Conservation (phyloP, 2,329 filamentous ascomycete genomes). For the Aspergillus tamarii region DNA sequence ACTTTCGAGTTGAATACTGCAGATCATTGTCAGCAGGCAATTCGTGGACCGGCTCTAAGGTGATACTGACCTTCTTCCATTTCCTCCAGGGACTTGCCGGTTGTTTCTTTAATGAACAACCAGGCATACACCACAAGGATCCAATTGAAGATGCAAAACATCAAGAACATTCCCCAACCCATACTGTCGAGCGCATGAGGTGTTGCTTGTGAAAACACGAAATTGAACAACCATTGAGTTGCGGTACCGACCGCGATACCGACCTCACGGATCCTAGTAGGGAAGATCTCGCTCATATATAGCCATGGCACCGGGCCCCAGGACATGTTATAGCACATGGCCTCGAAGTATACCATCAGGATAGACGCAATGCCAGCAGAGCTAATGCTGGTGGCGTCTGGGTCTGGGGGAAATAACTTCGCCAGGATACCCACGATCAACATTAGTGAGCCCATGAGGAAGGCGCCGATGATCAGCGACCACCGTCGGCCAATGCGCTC, state of each 20-base stretch:
- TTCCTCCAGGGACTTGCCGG: constrained; percentile 44
- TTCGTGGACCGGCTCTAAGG: neutral
- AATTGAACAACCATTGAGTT: constrained; percentile 46
- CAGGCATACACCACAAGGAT: constrained; percentile 37
- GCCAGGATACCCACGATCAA: constrained; percentile 54
- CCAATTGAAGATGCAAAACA: constrained; percentile 44
- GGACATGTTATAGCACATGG: constrained; percentile 36
- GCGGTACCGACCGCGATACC: constrained; percentile 42
- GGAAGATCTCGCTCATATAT: constrained; percentile 44
- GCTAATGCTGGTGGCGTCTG: constrained; percentile 32
- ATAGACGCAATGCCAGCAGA: constrained; percentile 49
- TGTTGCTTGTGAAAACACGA: constrained; percentile 47
- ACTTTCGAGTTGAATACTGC: constrained; percentile 9
- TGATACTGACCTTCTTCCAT: constrained; percentile 32
- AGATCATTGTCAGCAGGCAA: neutral
- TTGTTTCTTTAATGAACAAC: constrained; percentile 46
- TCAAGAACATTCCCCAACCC: constrained; percentile 44
- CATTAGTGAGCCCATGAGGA: constrained; percentile 56
- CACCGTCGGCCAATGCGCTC: constrained; percentile 54
- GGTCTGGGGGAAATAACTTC: constrained; percentile 45
- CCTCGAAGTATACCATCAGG: constrained; percentile 50
- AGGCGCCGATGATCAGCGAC: constrained; percentile 52
- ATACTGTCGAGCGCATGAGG: constrained; percentile 46
- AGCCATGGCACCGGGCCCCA: constrained; percentile 43
- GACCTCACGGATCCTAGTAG: constrained; percentile 42